Evolutionary conservation across 1,139 yeast species (phyloP), one percentile per base, ranked within the genome.

Genomic region (Blastobotrys apis): DNA sequence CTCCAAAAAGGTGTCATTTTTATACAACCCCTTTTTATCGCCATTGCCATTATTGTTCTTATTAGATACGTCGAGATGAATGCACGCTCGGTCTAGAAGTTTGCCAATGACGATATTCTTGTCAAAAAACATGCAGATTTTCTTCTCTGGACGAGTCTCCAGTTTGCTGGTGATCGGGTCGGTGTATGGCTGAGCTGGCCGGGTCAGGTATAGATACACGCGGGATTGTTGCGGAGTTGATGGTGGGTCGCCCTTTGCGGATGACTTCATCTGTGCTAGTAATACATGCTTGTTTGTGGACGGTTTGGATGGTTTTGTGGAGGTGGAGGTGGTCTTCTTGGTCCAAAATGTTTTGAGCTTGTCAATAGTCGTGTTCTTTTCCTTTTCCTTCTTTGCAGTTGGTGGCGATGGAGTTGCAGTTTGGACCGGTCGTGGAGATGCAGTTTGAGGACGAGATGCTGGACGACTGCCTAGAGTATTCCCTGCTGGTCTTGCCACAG

Each of bases 101-200:
- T 85, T 71, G 0, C 97, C 97, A 5, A 85, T 72, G 0, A 86
- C 81, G 86, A 92, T 82, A 26, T 72, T 68, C 52, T 76, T 75
- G 31, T 78, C 77, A 13, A 82, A 73, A 56, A 61, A 84, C 13
- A 82, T 58, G 0, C 80, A 73, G 20, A 57, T 52, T 16, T 53
- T 59, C 41, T 60, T 59, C 15, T 57, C 64, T 1, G 58, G 60
- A 19, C 62, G 51, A 6, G 58, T 60, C 12, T 63, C 58, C 29
- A 45, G 47, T 16, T 51, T 48, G 8, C 62, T 61, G 16, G 67
- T 65, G 29, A 58, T 48, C n/a, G 70, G 69, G 43, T 78, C 69
- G 2, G 75, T 68, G 52, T 74, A 76, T 4, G 40, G 40, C 23
- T 48, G 41, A 13, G 51, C 50, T 1, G 61, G 60, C 20, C 64